Conservation (phyloP, 164 flowering plant genomes). For the Chloranthus sessilifolius region DNA sequence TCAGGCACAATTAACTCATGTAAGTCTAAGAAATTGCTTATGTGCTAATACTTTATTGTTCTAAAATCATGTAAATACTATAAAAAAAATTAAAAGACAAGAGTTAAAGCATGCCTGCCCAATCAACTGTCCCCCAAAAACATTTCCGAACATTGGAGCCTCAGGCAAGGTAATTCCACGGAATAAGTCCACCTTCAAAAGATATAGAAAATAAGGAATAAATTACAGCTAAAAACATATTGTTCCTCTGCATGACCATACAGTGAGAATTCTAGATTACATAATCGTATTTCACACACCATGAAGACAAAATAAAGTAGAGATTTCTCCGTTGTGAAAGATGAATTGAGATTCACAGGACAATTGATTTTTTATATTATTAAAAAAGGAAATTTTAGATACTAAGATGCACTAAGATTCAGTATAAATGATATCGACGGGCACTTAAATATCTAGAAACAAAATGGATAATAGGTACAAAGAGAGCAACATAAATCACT, state of each 20-base stretch:
- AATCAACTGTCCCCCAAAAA: conserved; percentile 91
- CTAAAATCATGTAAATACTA: neutral
- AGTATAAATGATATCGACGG: too few relatives aligned
- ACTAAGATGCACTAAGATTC: too few relatives aligned
- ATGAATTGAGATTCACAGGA: too few relatives aligned
- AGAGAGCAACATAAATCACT: too few relatives aligned
- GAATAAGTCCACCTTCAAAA: conserved; percentile 69
- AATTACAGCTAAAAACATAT: neutral
- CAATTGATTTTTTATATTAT: too few relatives aligned
- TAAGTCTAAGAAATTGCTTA: too few relatives aligned
- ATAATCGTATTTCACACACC: neutral
- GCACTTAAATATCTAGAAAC: too few relatives aligned
- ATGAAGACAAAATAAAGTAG: neutral
- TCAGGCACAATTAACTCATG: too few relatives aligned
- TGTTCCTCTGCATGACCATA: neutral
- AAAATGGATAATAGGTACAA: too few relatives aligned
- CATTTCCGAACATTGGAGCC: conserved; percentile 78
- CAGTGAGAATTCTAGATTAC: neutral
- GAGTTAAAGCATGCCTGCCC: conserved; percentile 68
- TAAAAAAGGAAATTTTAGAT: too few relatives aligned
- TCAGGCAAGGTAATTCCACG: conserved; percentile 80
- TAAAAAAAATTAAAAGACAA: conserved; percentile 1
- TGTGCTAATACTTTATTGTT: neutral
- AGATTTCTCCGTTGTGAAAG: too few relatives aligned
- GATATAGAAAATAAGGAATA: conserved; percentile 8